Evolutionary conservation across 306 rosid species (phyloP), one percentile per base, ranked within the genome.

Genomic region (Boehmeria nivea): DNA sequence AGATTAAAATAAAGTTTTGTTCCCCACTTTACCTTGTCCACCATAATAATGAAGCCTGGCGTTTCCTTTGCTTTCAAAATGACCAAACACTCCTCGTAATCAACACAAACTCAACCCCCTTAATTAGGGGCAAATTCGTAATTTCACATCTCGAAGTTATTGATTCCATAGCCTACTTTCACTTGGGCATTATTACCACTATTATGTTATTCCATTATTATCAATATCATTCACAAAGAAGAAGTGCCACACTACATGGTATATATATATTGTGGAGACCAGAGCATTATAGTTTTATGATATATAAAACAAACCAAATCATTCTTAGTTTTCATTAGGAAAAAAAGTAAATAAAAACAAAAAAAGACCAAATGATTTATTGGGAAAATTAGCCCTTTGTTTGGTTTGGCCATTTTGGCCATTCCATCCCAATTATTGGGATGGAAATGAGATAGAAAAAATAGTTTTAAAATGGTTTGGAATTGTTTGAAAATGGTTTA

Each of bases 1-100:
- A 71, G 78, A 73, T 78, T 71, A 43, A 43, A 68, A 12, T 28
- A 8, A 73, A 79, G 73, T 8, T 40, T 67, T 77, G 87, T 65
- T 72, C 77, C 83, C 89, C 87, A 77, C 86, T 79, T 36, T 59
- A 46, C 57, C 53, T 52, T 67, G 58, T 56, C 74, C 70, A 51
- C 74, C 70, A 51, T 48, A 51, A 74, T 69, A 62, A 66, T 55
- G 62, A 74, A 42, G 42, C 67, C 40, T 46, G 59, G 23, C 54
- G 53, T 61, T 65, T 65, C 68, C 22, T 22, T 31, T 59, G 8
- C 19, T 10, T 22, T 19, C 24, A 11, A 38, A 65, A 63, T 72
- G 59, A 59, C 69, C 58, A 44, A 50, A 59, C 8, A 12, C 37
- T 2, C 61, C 44, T 27, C 31, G n/a, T 4, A 3, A 18, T 17